Evolutionary conservation across 2,329 filamentous ascomycete species (phyloP), one percentile per base, ranked within the genome.

Genomic region (Byssothecium circinans): DNA sequence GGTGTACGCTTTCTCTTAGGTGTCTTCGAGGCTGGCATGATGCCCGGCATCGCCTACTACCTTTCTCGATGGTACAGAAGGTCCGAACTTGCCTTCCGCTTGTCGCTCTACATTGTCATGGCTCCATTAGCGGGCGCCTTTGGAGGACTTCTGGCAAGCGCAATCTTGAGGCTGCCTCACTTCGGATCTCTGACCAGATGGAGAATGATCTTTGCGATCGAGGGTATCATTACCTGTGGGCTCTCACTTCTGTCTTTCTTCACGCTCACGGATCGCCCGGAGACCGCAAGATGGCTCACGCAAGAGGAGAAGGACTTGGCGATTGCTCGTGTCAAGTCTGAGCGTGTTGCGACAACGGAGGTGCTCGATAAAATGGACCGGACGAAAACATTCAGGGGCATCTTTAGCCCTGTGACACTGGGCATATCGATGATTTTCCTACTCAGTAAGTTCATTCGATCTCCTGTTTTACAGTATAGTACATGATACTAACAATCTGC

Each of bases 41-140:
- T 89, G 44, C 87, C 87, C 0, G 86, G 87, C 0, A 87, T 88
- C 33, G 85, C 85, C 0, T 90, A 89, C 68, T 89, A 89, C 58
- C 71, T 89, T 17, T 85, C 81, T 1, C 75, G 86, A 42, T 89
- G 86, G 86, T 89, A 89, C 56, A 76, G 84, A n/a, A 76, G 83
- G 25, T 79, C 78, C 41, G 86, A 90, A 67, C 72, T 89, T 5
- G 79, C 82, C 0, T 88, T 88, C 65, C 78, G 86, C 0, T 72
- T 89, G 0, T 81, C 83, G 0, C 71, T 88, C 2, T 89, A 88
- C 69, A 82, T 89, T 45, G 83, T 88, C 46, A 86, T 84, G 79
- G 81, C 85, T 0, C 85, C 85, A 0, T 74, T 89, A 0, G 85
- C 86, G 0, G 86, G 86, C 2, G 85, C 85, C 0, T 89, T 89